Evolutionary conservation across 228 moss, liverwort and hornwort genomes (phyloP).

Genomic region (Sphagnum fallax): DNA sequence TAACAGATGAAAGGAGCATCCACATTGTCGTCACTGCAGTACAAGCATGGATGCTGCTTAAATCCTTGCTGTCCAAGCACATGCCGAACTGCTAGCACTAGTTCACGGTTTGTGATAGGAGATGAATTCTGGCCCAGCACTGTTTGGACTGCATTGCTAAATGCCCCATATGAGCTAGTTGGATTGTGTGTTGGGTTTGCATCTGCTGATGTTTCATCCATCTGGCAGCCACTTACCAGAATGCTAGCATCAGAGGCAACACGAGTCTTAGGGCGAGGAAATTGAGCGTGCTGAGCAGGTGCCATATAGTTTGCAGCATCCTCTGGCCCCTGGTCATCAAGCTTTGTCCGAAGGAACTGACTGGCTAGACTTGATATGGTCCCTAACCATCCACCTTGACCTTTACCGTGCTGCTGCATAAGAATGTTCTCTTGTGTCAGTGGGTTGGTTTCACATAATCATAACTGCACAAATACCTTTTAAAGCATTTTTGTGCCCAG

Average conservation of each 20-base stretch:
- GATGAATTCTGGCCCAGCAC: slow-evolving; percentile 25
- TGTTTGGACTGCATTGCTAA: slow-evolving; percentile 51
- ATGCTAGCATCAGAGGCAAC: slow-evolving; percentile 42
- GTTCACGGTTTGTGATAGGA: slow-evolving; percentile 42
- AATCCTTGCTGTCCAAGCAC: slow-evolving; percentile 34
- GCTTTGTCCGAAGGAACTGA: slow-evolving; percentile 32
- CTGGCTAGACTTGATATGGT: slow-evolving; percentile 40
- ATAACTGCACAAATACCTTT: no score
- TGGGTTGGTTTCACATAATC: no score
- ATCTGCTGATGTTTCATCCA: slow-evolving; percentile 75
- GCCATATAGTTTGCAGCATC: slow-evolving; percentile 31
- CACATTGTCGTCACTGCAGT: slow-evolving; percentile 45
- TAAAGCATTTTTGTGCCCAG: no score
- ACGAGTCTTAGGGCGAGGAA: slow-evolving; percentile 20
- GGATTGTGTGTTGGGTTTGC: slow-evolving; percentile 61
- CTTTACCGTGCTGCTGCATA: slow-evolving; percentile 3
- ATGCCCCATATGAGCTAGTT: slow-evolving; percentile 67
- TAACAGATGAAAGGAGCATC: slow-evolving; percentile 47
- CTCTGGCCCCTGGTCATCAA: slow-evolving; percentile 38
- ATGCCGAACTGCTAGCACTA: slow-evolving; percentile 36
- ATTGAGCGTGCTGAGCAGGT: slow-evolving; percentile 23
- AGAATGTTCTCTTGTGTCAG: no score
- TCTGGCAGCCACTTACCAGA: slow-evolving; percentile 61
- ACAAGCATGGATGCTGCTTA: slow-evolving; percentile 79
- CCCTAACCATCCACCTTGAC: slow-evolving; percentile 31